phyloP scores from a whole-genome alignment of 1,139 yeast species.

The Nakaseomyces sp. region DNA sequence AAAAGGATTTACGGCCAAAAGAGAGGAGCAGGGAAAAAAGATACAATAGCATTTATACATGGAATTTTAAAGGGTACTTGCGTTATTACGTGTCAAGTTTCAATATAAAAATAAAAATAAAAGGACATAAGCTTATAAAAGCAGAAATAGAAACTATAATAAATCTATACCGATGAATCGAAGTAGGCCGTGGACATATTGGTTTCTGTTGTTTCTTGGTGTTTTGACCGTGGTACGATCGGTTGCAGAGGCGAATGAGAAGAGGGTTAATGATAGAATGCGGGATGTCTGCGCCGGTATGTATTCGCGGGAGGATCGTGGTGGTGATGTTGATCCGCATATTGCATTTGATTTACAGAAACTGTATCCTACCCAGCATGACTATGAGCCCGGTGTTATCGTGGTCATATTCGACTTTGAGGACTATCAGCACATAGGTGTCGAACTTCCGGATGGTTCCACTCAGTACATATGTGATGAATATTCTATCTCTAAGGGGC shows the following conservation, averaged over 20 bases:
- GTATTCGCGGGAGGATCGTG: conserved; percentile 76
- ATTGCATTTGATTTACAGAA: conserved; percentile 43
- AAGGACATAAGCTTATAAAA: not conserved
- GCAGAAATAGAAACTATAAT: not conserved
- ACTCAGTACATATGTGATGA: conserved; percentile 65
- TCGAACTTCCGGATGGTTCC: conserved; percentile 25
- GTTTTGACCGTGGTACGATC: conserved; percentile 6
- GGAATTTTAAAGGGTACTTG: no score
- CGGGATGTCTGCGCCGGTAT: conserved; percentile 80
- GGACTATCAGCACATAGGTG: conserved; percentile 63
- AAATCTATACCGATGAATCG: no score
- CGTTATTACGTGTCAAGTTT: no score
- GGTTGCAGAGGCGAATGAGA: conserved; percentile 37
- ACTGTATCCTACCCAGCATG: conserved; percentile 29
- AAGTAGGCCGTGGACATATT: conserved; percentile 7
- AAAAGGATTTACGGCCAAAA: no score
- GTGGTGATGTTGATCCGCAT: conserved; percentile 58
- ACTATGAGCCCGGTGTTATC: conserved; percentile 41
- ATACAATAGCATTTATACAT: no score
- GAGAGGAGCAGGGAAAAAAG: no score
- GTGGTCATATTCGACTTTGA: conserved; percentile 72
- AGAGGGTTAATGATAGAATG: conserved; percentile 37
- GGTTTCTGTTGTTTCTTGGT: conserved; percentile 6
- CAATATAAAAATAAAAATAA: not conserved
- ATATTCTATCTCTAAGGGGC: conserved; percentile 41